Percentiles rank a stretch among this genome's conserved stretches.
Evolutionary conservation across 1,284 basidiomycete genomes (phyloP).

Genomic region (Fomitopsis betulina): DNA sequence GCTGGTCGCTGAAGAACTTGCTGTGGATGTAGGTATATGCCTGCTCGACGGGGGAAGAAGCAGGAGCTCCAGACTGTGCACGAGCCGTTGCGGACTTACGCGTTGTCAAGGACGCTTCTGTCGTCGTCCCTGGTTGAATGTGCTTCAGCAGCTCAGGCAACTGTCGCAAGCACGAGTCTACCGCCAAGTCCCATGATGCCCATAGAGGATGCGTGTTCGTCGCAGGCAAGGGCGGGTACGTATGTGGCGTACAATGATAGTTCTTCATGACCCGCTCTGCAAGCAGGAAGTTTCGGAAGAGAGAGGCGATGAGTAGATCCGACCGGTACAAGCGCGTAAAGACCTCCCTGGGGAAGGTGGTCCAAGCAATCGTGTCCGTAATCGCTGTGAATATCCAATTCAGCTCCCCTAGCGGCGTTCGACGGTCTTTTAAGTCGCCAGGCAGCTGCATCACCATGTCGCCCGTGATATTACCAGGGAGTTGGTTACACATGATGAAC

Average conservation of each 20-base stretch:
- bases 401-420: conserved; percentile 94
- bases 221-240: conserved; percentile 37
- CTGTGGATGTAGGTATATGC: conserved; percentile 80
- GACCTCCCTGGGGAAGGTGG: conserved; percentile 88
- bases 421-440: conserved; percentile 92
- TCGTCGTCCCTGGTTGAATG: conserved; percentile 34
- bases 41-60: conserved; percentile 35
- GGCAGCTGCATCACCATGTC: conserved; percentile 97
- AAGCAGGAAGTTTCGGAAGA: conserved; percentile 95
- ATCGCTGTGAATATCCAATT: conserved; percentile 99
- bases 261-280: conserved; percentile 99
- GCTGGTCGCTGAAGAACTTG: conserved; percentile 93
- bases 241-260: conserved; percentile 96
- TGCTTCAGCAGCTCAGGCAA: conserved; percentile 84
- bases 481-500: conserved; percentile 89
- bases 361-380: conserved; percentile 99
- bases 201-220: conserved; percentile 7
- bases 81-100: conserved; percentile 24
- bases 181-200: conserved; percentile 94
- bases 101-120: conserved; percentile 28
- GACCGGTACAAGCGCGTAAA: conserved; percentile 95
- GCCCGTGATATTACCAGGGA: conserved; percentile 71
- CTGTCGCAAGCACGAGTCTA: conserved; percentile 94
- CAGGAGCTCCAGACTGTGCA: conserved; percentile 23
- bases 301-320: conserved; percentile 91